A percentile compares a stretch with the other conserved stretches of the same genome.
These are phyloP conservation scores for Daldinia concentrica DNA, from an alignment of 495 filamentous ascomycete genomes.

Conservation along the genomic window DNA sequence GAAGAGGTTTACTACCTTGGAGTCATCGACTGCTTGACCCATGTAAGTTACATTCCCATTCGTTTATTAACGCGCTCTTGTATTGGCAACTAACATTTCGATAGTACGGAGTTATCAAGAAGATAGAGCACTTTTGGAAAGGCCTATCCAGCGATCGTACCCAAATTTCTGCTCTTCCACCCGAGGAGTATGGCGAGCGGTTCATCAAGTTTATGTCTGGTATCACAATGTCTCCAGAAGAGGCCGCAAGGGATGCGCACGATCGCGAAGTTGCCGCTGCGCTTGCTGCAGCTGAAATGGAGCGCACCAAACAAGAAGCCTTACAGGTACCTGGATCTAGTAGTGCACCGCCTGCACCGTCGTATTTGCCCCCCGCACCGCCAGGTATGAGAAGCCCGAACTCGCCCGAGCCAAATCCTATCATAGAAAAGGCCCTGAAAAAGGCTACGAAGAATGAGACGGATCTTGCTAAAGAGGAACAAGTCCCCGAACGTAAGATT, in stretches of 20 bases:
- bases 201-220: constrained; percentile 93
- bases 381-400: constrained; percentile 56
- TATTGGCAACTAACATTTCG: constrained; percentile 43
- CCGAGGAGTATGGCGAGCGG: constrained; percentile 89
- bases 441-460: constrained; percentile 48
- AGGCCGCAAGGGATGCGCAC: constrained; percentile 72
- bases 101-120: constrained; percentile 88
- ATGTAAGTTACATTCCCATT: constrained; percentile 65
- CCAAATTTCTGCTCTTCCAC: constrained; percentile 93
- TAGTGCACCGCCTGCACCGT: constrained; percentile 51
- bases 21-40: constrained; percentile 96
- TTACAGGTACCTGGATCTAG: constrained; percentile 20
- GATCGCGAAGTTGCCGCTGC: constrained; percentile 57
- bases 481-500: constrained; percentile 57
- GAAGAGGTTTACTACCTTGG: constrained; percentile 98
- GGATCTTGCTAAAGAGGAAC: constrained; percentile 58
- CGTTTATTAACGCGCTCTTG: background rate
- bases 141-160: constrained; percentile 80
- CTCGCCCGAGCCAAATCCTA: constrained; percentile 52
- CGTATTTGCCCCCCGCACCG: constrained; percentile 57
- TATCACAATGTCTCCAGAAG: constrained; percentile 88
- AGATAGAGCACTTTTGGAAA: constrained; percentile 92
- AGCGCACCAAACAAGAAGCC: constrained; percentile 38
- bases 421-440: constrained; percentile 46
- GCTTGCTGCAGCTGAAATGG: constrained; percentile 48